phyloP scores from a whole-genome alignment of 257 asterid genomes.

The Nyctanthes arbortristis region DNA sequence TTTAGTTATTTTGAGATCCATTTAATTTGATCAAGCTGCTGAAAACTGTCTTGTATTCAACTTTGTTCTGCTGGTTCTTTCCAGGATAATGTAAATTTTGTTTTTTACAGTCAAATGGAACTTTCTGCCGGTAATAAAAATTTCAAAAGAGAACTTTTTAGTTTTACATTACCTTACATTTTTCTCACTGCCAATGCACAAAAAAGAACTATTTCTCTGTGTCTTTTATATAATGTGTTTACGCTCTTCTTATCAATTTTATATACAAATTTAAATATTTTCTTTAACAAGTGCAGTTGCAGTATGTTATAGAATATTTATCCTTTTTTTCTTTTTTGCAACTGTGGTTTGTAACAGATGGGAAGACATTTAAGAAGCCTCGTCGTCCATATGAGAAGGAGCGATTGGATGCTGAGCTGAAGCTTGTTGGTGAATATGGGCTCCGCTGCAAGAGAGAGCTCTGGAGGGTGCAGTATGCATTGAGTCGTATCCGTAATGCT shows the following conservation, averaged over 20 bases:
- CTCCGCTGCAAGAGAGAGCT: conserved; percentile 70
- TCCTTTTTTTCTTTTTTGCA: not conserved
- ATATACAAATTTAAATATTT: not conserved
- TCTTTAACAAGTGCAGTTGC: not conserved
- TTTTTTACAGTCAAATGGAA: not conserved
- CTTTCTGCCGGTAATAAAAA: not conserved
- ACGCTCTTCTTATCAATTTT: not conserved
- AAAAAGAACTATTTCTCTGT: not conserved
- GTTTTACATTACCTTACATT: not conserved
- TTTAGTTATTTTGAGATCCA: not conserved
- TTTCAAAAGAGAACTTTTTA: not conserved
- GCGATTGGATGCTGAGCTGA: conserved; percentile 67
- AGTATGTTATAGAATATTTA: not conserved
- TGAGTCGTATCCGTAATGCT: conserved; percentile 65
- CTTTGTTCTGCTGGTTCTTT: not conserved
- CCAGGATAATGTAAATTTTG: not conserved
- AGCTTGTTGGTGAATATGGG: conserved; percentile 72
- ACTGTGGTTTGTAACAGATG: conserved; percentile 31
- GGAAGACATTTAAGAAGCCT: conserved; percentile 75
- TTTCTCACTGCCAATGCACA: not conserved
- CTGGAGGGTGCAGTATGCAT: conserved; percentile 65
- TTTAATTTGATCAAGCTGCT: not conserved
- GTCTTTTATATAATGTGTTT: not conserved
- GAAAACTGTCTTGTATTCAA: not conserved
- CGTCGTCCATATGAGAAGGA: conserved; percentile 44